phyloP scores from a whole-genome alignment of 257 asterid species.

The Lavandula angustifolia region DNA sequence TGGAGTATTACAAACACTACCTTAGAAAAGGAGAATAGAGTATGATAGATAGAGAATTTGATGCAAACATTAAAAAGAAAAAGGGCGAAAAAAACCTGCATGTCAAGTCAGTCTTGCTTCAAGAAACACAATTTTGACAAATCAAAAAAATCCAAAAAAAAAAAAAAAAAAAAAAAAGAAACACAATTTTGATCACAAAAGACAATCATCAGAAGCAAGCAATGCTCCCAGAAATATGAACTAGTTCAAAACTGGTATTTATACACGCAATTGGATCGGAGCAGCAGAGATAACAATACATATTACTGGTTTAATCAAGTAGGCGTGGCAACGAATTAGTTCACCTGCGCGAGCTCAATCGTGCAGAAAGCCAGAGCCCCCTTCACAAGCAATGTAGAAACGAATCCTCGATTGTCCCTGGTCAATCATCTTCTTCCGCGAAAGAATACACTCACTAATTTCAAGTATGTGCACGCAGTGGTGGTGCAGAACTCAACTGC shows the following conservation, averaged over 20 bases:
- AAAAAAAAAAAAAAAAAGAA: no score
- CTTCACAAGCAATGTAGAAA: constrained; percentile 5
- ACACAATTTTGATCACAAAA: constrained; percentile 1
- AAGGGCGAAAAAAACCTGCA: background rate
- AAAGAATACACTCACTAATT: constrained; percentile 26
- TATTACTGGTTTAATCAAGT: constrained; percentile 22
- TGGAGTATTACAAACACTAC: no score
- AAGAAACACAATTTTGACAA: constrained; percentile 4
- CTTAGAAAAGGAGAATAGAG: background rate
- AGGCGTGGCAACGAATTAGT: background rate
- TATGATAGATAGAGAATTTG: no score
- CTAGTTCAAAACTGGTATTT: constrained; percentile 2
- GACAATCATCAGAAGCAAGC: constrained; percentile 6
- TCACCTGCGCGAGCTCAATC: constrained; percentile 26
- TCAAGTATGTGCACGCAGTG: constrained; percentile 27
- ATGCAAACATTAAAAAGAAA: background rate
- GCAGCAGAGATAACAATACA: constrained; percentile 22
- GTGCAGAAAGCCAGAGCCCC: constrained; percentile 1
- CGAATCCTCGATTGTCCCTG: constrained; percentile 25
- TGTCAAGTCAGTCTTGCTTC: background rate
- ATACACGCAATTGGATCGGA: constrained; percentile 18
- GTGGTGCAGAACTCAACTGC: constrained; percentile 17
- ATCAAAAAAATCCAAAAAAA: no score
- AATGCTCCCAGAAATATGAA: constrained; percentile 22
- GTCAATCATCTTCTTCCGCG: constrained; percentile 30